Conservation (phyloP, 805 yeast species). For the Yarrowia sp. region DNA sequence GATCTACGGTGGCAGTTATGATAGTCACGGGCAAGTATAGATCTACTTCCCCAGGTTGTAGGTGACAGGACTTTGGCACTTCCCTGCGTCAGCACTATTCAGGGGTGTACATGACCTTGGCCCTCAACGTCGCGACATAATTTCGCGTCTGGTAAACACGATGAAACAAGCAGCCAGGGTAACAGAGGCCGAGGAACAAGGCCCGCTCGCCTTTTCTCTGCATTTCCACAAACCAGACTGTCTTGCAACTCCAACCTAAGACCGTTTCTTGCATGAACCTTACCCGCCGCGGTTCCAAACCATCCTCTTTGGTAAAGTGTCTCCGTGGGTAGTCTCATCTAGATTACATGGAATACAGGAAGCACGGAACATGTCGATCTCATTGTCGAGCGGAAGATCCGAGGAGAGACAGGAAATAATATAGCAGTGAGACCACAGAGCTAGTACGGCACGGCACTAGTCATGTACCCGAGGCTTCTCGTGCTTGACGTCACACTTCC, state of each 20-base stretch:
- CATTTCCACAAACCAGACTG: neutral
- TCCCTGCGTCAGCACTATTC: conserved; percentile 3
- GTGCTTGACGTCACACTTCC: no score
- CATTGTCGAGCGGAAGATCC: no score
- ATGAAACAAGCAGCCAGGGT: conserved; percentile 32
- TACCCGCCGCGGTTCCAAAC: conserved; percentile 11
- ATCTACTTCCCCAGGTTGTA: conserved; percentile 10
- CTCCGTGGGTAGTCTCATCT: conserved; percentile 8
- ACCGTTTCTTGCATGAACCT: neutral
- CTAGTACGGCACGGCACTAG: no score
- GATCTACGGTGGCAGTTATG: conserved; percentile 10
- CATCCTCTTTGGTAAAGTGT: conserved; percentile 1
- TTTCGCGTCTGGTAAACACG: neutral
- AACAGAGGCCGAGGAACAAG: neutral
- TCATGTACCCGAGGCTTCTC: no score
- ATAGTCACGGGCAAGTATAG: neutral
- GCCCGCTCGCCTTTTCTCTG: neutral
- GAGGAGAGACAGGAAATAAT: no score
- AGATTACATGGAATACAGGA: no score
- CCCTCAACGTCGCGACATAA: no score
- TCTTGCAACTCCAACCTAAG: conserved; percentile 4
- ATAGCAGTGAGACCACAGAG: no score
- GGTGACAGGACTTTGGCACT: no score
- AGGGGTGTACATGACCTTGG: no score
- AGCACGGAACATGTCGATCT: no score